A percentile compares a stretch with the other conserved stretches of the same genome.
Conservation (phyloP, 2,329 filamentous ascomycete species). For the Aspergillus neoniger region DNA sequence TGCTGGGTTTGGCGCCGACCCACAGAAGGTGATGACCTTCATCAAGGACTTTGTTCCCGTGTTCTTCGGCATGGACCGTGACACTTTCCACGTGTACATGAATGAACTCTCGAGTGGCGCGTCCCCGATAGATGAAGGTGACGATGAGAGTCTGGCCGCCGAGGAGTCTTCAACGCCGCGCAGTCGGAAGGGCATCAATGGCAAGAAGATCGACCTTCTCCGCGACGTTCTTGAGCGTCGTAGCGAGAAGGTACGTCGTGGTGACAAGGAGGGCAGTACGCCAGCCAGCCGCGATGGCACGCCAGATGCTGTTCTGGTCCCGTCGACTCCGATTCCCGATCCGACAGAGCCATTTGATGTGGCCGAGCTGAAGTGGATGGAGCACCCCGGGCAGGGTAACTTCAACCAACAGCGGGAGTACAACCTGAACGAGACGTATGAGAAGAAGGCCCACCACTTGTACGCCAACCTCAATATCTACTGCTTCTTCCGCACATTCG, state of each 20-base stretch:
- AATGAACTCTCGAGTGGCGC: constrained; percentile 69
- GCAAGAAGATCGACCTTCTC: constrained; percentile 75
- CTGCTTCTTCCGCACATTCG: constrained; percentile 91
- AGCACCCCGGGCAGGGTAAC: constrained; percentile 59
- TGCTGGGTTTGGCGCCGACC: constrained; percentile 60
- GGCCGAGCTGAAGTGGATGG: constrained; percentile 58
- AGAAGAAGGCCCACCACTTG: constrained; percentile 79
- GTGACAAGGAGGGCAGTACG: constrained; percentile 77
- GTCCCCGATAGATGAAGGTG: constrained; percentile 74
- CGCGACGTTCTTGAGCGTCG: constrained; percentile 82
- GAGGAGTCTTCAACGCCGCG: constrained; percentile 71
- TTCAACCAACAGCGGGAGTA: constrained; percentile 65
- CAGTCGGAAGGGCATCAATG: constrained; percentile 62
- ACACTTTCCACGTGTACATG: constrained; percentile 67
- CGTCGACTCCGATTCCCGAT: constrained; percentile 47
- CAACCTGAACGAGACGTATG: constrained; percentile 76
- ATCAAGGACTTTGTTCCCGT: constrained; percentile 73
- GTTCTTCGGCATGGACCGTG: constrained; percentile 75
- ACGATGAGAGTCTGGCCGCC: constrained; percentile 67
- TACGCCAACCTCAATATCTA: constrained; percentile 91
- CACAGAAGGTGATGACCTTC: constrained; percentile 72
- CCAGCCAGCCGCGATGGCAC: constrained; percentile 84
- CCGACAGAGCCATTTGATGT: constrained; percentile 57
- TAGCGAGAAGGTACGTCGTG: constrained; percentile 68
- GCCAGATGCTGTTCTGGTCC: constrained; percentile 64